Conservation (phyloP, 2,329 filamentous ascomycete species). For the Verticillium longisporum region DNA sequence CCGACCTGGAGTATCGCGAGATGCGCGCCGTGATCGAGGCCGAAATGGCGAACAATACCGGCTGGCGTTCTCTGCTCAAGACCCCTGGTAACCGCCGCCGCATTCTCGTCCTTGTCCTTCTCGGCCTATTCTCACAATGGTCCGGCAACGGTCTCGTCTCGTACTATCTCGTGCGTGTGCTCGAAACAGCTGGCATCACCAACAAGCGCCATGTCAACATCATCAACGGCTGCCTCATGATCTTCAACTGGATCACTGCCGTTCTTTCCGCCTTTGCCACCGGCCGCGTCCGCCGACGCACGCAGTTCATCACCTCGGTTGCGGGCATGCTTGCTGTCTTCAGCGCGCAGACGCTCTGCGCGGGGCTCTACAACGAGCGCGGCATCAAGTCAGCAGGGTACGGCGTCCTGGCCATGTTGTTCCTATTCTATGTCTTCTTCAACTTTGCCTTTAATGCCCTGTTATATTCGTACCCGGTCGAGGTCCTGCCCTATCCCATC, state of each 20-base stretch:
- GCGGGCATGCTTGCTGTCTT: conserved; percentile 27
- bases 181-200: conserved; percentile 9
- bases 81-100: conserved; percentile 24
- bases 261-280: conserved; percentile 8
- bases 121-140: conserved; percentile 36
- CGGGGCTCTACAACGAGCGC: conserved; percentile 8
- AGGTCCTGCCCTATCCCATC: conserved; percentile 45
- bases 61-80: conserved; percentile 35
- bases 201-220: conserved; percentile 6
- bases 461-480: conserved; percentile 31
- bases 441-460: conserved; percentile 21
- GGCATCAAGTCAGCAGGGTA: conserved; percentile 1
- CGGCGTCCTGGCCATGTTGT: conserved; percentile 14
- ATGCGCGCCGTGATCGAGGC: conserved; percentile 50
- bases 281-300: conserved; percentile 8
- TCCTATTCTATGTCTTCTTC: conserved; percentile 9
- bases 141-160: conserved; percentile 33
- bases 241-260: conserved; percentile 10
- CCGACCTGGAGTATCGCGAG: conserved; percentile 52
- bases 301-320: conserved; percentile 9
- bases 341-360: conserved; percentile 4
- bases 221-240: conserved; percentile 9
- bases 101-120: conserved; percentile 29
- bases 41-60: conserved; percentile 41
- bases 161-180: conserved; percentile 15